Conservation (phyloP, 257 asterid genomes). For the Solanum microdontum region DNA sequence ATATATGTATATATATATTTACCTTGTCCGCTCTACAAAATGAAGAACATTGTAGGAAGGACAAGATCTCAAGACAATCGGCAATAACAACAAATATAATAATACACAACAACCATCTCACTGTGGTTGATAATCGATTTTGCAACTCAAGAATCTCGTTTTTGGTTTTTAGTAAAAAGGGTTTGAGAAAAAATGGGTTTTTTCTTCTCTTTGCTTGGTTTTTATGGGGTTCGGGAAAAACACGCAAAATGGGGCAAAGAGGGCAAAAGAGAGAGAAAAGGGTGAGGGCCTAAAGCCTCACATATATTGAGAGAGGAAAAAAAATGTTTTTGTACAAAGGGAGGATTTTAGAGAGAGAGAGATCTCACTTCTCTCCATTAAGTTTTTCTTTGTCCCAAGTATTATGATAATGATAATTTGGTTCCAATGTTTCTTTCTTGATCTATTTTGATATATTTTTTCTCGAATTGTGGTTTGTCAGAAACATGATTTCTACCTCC, state of each 20-base stretch:
- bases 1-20: neutral
- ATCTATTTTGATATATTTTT: neutral
- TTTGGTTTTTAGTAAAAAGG: neutral
- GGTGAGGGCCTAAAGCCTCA: neutral
- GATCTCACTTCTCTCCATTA: neutral
- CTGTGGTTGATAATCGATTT: neutral
- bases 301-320: neutral
- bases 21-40: conserved; percentile 16
- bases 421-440: neutral
- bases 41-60: conserved; percentile 11
- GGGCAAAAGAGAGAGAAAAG: neutral
- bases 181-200: neutral
- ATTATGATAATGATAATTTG: neutral
- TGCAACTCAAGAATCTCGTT: neutral
- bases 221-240: conserved; percentile 2
- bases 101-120: neutral
- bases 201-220: neutral
- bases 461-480: neutral
- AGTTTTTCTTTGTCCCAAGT: neutral
- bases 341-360: neutral
- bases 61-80: neutral
- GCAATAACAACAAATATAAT: neutral
- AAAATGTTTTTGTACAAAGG: neutral
- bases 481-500: no score
- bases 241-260: conserved; percentile 2